Evolutionary conservation across 805 yeast genomes (phyloP).

Genomic region (Candida piceae): DNA sequence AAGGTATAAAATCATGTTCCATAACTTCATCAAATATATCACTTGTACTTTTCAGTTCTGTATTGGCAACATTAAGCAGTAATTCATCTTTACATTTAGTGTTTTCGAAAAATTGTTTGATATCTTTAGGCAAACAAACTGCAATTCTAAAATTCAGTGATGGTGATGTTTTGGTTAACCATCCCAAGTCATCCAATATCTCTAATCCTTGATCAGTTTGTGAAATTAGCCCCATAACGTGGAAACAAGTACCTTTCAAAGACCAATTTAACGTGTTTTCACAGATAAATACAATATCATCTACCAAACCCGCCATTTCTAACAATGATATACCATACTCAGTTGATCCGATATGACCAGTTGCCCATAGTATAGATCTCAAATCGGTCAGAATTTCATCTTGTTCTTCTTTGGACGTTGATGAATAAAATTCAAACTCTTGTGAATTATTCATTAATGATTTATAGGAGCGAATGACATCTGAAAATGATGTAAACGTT

Average conservation of each 20-base stretch:
- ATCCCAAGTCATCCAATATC: conserved; percentile 72
- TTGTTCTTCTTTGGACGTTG: conserved; percentile 21
- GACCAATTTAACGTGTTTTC: conserved; percentile 47
- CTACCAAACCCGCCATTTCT: conserved; percentile 43
- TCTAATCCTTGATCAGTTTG: conserved; percentile 77
- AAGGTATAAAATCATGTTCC: conserved; percentile 27
- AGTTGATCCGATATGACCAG: conserved; percentile 77
- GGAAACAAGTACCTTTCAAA: conserved; percentile 72
- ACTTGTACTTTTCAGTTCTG: conserved; percentile 8
- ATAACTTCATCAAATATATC: conserved; percentile 18
- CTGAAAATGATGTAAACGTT: conserved; percentile 20
- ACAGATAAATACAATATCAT: conserved; percentile 49
- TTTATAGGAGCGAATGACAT: conserved; percentile 15
- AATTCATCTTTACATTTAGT: conserved; percentile 4
- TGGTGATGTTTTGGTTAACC: conserved; percentile 50
- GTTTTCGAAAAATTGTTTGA: conserved; percentile 13
- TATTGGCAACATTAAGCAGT: conserved; percentile 4
- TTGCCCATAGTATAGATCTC: conserved; percentile 80
- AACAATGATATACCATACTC: conserved; percentile 59
- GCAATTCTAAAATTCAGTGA: conserved; percentile 35
- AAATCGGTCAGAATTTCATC: conserved; percentile 39
- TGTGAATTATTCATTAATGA: conserved; percentile 11
- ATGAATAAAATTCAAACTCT: conserved; percentile 16
- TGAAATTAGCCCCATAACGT: conserved; percentile 68
- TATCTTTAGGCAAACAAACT: conserved; percentile 24